Evolutionary conservation across 139 green algal species (phyloP).

Genomic region (Haematococcus lacustris): DNA sequence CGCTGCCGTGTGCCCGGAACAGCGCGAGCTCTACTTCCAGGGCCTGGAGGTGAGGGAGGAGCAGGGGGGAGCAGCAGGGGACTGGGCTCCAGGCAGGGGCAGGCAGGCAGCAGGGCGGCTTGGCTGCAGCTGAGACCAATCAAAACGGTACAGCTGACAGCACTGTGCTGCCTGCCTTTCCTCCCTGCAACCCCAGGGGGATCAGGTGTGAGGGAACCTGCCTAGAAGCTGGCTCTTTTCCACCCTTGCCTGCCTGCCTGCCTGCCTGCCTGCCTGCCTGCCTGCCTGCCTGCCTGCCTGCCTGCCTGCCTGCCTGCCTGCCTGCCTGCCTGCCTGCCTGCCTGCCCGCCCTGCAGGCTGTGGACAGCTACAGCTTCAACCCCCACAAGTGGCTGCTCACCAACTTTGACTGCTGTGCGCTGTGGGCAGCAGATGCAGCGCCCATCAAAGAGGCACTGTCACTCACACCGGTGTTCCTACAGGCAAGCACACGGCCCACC

Average conservation of each 20-base stretch:
- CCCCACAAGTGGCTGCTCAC: slow-evolving; percentile 76
- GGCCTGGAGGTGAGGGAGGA: slow-evolving; percentile 30
- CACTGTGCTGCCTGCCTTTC: background rate
- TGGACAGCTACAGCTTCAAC: slow-evolving; percentile 66
- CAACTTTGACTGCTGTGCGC: slow-evolving; percentile 75
- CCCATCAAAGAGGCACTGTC: slow-evolving; percentile 56
- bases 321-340: background rate
- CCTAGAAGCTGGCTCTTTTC: no score
- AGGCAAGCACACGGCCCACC: background rate
- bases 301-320: background rate
- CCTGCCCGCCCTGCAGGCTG: slow-evolving; percentile 1
- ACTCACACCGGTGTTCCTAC: slow-evolving; percentile 65
- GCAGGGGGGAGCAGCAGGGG: background rate
- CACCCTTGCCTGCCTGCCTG: no score
- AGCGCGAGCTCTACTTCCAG: slow-evolving; percentile 38
- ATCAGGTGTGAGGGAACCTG: no score
- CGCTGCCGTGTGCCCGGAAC: slow-evolving; percentile 56
- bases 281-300: background rate
- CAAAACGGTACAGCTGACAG: background rate
- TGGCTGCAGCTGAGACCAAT: background rate
- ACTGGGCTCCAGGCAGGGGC: background rate
- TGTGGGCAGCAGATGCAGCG: slow-evolving; percentile 59
- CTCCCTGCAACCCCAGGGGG: no score
- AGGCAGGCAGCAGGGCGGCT: background rate
- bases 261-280: background rate